These are phyloP conservation scores for Leishmania tarentolae DNA, from an alignment of 208 protist species.

Conservation along the genomic window DNA sequence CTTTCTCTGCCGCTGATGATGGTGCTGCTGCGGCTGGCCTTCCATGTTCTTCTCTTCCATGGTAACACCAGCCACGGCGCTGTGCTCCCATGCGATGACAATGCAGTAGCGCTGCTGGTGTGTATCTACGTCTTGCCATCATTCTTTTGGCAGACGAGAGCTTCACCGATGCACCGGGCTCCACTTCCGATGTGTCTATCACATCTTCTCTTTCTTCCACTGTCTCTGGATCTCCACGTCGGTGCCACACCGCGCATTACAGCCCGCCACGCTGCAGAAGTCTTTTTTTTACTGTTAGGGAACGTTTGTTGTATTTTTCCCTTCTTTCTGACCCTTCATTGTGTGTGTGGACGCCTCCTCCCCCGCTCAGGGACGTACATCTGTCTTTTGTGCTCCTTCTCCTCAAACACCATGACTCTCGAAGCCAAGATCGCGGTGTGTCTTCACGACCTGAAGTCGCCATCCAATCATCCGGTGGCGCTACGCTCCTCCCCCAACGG, in stretches of 20 bases:
- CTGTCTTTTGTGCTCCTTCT: conserved; percentile 3
- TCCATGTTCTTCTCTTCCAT: background rate
- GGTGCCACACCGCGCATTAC: background rate
- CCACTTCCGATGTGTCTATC: conserved; percentile 1
- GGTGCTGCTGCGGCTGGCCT: background rate
- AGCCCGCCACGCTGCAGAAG: background rate
- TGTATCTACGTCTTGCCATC: background rate
- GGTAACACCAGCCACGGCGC: background rate
- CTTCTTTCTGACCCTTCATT: background rate
- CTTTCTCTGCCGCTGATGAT: background rate
- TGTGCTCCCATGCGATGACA: background rate
- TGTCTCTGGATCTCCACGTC: background rate
- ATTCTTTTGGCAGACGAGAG: background rate
- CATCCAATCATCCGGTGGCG: conserved; percentile 40
- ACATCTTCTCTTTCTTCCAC: background rate
- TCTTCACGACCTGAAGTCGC: conserved; percentile 55
- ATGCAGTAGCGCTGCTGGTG: background rate
- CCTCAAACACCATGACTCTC: conserved; percentile 33
- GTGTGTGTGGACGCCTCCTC: background rate
- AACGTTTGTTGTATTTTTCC: background rate
- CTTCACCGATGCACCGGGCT: background rate
- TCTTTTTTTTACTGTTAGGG: background rate
- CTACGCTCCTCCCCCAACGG: conserved; percentile 49
- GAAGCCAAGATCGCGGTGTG: conserved; percentile 76
- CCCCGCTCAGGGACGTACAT: background rate